Conservation (phyloP, 352 stramenopile genomes). For the Pythium pyrilobum region DNA sequence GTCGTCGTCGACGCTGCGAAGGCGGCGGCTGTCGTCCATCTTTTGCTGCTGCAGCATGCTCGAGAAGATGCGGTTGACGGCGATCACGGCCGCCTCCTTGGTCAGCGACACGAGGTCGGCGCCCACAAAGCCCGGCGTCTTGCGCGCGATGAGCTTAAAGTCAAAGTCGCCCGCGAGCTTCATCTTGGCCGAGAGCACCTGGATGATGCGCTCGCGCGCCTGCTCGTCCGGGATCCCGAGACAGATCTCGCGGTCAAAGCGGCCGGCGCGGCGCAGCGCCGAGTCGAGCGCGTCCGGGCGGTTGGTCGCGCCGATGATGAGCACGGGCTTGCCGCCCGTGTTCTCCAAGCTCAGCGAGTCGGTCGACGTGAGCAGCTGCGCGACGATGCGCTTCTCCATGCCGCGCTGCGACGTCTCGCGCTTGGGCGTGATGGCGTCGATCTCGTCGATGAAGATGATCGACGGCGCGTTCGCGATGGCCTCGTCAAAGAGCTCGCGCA, state of each 20-base stretch:
- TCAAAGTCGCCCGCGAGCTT: slow-evolving; percentile 92
- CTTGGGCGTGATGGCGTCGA: slow-evolving; percentile 96
- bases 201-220: slow-evolving; percentile 93
- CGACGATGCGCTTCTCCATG: slow-evolving; percentile 97
- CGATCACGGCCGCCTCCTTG: slow-evolving; percentile 97
- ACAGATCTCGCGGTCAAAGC: slow-evolving; percentile 98
- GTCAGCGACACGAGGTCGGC: slow-evolving; percentile 97
- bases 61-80: slow-evolving; percentile 98
- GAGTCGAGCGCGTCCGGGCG: slow-evolving; percentile 96
- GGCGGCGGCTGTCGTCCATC: background rate
- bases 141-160: slow-evolving; percentile 89
- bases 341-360: slow-evolving; percentile 89
- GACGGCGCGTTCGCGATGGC: slow-evolving; percentile 91
- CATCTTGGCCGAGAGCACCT: slow-evolving; percentile 93
- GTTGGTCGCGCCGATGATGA: slow-evolving; percentile 98
- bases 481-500: slow-evolving; percentile 93
- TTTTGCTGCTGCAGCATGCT: slow-evolving; percentile 40
- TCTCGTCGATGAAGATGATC: slow-evolving; percentile 98
- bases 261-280: slow-evolving; percentile 92
- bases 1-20: background rate
- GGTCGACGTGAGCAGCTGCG: slow-evolving; percentile 91
- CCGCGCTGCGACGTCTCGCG: slow-evolving; percentile 90
- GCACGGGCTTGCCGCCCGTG: slow-evolving; percentile 89
- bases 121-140: slow-evolving; percentile 96
- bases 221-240: slow-evolving; percentile 96